Evolutionary conservation across 2,329 filamentous ascomycete species (phyloP), one percentile per base, ranked within the genome.

Genomic region (Colletotrichum scovillei): DNA sequence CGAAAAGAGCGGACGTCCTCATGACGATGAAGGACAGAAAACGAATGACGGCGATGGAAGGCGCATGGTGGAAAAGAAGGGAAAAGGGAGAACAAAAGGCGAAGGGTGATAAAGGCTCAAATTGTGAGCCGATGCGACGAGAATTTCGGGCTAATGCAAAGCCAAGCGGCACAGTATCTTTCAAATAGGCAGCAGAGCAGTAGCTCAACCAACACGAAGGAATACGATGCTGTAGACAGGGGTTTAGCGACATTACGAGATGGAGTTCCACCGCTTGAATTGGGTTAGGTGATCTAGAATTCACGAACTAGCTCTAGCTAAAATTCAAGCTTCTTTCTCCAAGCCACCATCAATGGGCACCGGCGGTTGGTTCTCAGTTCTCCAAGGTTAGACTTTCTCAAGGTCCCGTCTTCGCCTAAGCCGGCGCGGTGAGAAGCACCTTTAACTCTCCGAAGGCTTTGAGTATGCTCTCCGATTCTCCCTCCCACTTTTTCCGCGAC

Each of bases 401-500:
- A 5, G 6, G 3, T 2, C 38, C 24, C 2, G 32, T 30, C 32
- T 53, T 53, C 55, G 19, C 14, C 26, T 3, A 8, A 14, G 63
- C 38, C 28, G 63, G 38, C n/a, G 57, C 32, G 16, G 76, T 53
- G n/a, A 81, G 63, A 14, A 80, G 63, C 8, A 63, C 75, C 76
- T 76, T 79, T 49, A 81, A 26, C 52, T 80, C 79, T 19, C 68
- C 76, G 4, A 78, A 79, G 7, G 75, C 75, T 75, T 77, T 77
- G 30, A 67, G 62, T 5, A 80, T 72, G 14, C 65, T 71, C 12
- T 63, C 75, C 53, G 65, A 22, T 35, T 72, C 75, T 4, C 62
- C 74, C 67, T 68, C 70, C 79, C 79, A 81, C 22, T 73, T 70
- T 63, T 76, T 74, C 53, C 58, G 49, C 2, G 78, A 76, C 9